phyloP scores from a whole-genome alignment of 31 red algal genomes.

The Porphyra umbilicalis region DNA sequence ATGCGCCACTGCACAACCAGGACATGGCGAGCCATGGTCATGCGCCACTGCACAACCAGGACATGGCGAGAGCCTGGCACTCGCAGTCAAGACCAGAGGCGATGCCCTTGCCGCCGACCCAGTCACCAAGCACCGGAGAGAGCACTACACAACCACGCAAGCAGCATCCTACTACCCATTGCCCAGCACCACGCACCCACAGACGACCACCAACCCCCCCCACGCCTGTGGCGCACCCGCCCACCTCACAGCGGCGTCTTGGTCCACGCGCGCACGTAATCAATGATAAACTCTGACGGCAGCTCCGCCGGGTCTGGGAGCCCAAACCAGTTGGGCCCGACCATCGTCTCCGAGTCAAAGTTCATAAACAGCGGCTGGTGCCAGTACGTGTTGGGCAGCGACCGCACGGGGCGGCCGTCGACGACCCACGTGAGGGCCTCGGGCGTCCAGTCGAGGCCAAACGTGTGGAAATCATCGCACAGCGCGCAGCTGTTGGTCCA shows the following conservation, averaged over 20 bases:
- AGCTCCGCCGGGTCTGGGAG: constrained; percentile 11
- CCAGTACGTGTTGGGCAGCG: constrained; percentile 25
- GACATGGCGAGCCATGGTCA: too few relatives aligned
- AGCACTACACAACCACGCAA: too few relatives aligned
- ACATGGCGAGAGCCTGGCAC: too few relatives aligned
- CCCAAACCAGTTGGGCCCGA: constrained; percentile 28
- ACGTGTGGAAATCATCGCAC: constrained; percentile 14
- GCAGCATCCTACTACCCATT: too few relatives aligned
- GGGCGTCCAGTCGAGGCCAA: constrained; percentile 21
- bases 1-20: too few relatives aligned
- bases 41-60: too few relatives aligned
- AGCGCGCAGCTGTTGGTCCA: background rate
- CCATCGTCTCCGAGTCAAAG: constrained; percentile 54
- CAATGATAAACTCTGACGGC: constrained; percentile 1
- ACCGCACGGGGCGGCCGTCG: constrained; percentile 21
- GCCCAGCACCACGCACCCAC: too few relatives aligned
- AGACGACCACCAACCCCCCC: too few relatives aligned
- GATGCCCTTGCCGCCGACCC: too few relatives aligned
- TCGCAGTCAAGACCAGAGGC: too few relatives aligned
- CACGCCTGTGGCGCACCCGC: too few relatives aligned
- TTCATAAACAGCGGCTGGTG: constrained; percentile 38
- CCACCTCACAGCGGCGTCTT: background rate
- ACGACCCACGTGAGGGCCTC: constrained; percentile 32
- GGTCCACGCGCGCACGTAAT: constrained; percentile 25
- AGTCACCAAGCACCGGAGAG: too few relatives aligned